Conservation (phyloP, 768 basidiomycete genomes). For the Pisolithus albus region DNA sequence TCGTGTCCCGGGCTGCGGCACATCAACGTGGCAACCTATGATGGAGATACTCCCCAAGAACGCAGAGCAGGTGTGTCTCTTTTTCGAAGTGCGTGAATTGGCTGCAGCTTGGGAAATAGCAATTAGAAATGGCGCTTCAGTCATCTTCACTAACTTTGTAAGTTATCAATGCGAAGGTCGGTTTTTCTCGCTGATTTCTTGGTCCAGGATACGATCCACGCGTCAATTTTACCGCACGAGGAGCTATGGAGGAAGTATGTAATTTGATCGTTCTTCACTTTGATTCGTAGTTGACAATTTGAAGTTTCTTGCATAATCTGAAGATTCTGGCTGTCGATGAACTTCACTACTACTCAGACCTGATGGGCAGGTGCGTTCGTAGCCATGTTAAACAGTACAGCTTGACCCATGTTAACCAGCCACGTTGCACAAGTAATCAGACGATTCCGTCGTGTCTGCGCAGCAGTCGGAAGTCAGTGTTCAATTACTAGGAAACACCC, state of each 20-base stretch:
- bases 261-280: not conserved
- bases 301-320: constrained; percentile 68
- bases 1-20: constrained; percentile 57
- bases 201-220: constrained; percentile 74
- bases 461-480: constrained; percentile 66
- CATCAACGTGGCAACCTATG: constrained; percentile 68
- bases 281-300: constrained; percentile 3
- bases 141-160: constrained; percentile 88
- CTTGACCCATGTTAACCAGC: constrained; percentile 29
- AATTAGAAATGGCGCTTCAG: constrained; percentile 66
- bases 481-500: not conserved
- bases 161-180: constrained; percentile 8
- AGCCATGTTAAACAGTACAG: not conserved
- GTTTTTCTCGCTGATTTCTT: not conserved
- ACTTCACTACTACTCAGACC: constrained; percentile 76
- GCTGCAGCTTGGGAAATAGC: constrained; percentile 27
- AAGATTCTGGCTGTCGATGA: constrained; percentile 80
- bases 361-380: constrained; percentile 62
- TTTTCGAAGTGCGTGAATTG: not conserved
- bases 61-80: constrained; percentile 43
- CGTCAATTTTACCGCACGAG: constrained; percentile 79
- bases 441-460: constrained; percentile 67
- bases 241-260: constrained; percentile 70
- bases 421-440: constrained; percentile 78
- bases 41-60: constrained; percentile 81